phyloP scores from a whole-genome alignment of 805 yeast species.

The Yarrowia sp. region DNA sequence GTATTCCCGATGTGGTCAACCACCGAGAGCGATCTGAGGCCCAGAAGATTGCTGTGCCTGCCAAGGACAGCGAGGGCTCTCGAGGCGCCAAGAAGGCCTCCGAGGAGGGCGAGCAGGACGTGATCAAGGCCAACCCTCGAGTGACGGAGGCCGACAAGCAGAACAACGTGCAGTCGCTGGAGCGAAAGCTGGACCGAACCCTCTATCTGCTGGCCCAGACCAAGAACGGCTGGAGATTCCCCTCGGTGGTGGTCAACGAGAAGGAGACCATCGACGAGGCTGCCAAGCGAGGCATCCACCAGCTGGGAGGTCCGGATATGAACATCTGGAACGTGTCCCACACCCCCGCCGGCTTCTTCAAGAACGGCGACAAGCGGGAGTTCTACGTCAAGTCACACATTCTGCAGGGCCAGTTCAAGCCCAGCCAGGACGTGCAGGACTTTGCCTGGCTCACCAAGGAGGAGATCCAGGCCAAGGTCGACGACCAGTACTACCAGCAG shows the following conservation, averaged over 20 bases:
- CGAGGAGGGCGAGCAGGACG: constrained; percentile 49
- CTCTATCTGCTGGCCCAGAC: constrained; percentile 73
- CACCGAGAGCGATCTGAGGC: constrained; percentile 87
- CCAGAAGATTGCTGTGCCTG: constrained; percentile 80
- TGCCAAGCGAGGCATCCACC: constrained; percentile 76
- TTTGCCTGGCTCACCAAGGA: constrained; percentile 86
- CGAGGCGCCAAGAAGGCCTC: constrained; percentile 40
- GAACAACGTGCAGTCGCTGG: constrained; percentile 71
- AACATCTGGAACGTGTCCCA: constrained; percentile 92
- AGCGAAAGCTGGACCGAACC: constrained; percentile 79
- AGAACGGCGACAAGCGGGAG: constrained; percentile 58
- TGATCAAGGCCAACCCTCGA: constrained; percentile 72
- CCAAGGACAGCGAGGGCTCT: constrained; percentile 52
- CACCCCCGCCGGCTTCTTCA: constrained; percentile 62
- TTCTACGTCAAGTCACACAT: constrained; percentile 87
- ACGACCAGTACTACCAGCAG: constrained; percentile 61
- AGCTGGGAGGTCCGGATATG: constrained; percentile 74
- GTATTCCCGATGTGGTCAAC: constrained; percentile 84
- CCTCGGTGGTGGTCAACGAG: constrained; percentile 64
- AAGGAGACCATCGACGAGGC: constrained; percentile 66
- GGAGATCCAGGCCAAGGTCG: constrained; percentile 67
- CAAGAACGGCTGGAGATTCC: constrained; percentile 69
- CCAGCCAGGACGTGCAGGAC: constrained; percentile 54
- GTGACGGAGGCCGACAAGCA: constrained; percentile 74
- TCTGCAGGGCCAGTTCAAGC: constrained; percentile 77